Evolutionary conservation across 2,329 filamentous ascomycete species (phyloP).

Genomic region (Emmonsia crescens): DNA sequence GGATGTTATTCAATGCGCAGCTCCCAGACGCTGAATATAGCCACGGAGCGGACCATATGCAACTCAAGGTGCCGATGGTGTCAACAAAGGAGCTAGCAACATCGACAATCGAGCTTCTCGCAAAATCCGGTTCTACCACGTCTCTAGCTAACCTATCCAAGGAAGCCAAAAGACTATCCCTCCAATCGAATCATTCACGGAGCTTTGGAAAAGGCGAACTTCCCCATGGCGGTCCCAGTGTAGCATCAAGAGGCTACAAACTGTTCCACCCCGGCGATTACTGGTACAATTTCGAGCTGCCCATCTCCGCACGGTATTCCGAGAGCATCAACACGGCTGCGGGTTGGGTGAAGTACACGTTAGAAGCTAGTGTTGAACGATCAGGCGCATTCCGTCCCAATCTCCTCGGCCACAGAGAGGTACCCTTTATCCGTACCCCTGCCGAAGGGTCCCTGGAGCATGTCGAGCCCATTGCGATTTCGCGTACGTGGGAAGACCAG

Average conservation of each 20-base stretch:
- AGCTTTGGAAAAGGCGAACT: slow-evolving; percentile 75
- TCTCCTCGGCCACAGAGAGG: slow-evolving; percentile 68
- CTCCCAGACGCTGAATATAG: slow-evolving; percentile 49
- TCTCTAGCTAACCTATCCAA: slow-evolving; percentile 30
- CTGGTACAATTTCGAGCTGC: slow-evolving; percentile 69
- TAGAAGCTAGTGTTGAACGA: slow-evolving; percentile 75
- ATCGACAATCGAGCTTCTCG: slow-evolving; percentile 26
- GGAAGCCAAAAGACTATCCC: slow-evolving; percentile 58
- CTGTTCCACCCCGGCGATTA: slow-evolving; percentile 69
- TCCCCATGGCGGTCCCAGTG: slow-evolving; percentile 42
- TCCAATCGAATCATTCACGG: slow-evolving; percentile 69
- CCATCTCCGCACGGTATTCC: slow-evolving; percentile 62
- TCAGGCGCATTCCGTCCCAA: slow-evolving; percentile 86
- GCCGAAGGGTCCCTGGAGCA: slow-evolving; percentile 82
- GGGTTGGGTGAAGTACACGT: slow-evolving; percentile 75
- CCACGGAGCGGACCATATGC: slow-evolving; percentile 53
- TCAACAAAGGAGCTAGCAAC: slow-evolving; percentile 24
- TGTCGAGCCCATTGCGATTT: slow-evolving; percentile 88
- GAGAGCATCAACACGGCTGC: slow-evolving; percentile 83
- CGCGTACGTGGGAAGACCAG: slow-evolving; percentile 88
- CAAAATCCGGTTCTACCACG: slow-evolving; percentile 37
- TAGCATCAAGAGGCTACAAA: slow-evolving; percentile 71
- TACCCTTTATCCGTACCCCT: slow-evolving; percentile 72
- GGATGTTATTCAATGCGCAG: slow-evolving; percentile 78
- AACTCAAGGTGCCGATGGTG: slow-evolving; percentile 35